Conservation (phyloP, 768 basidiomycete species). For the Tephrocybe sp. region DNA sequence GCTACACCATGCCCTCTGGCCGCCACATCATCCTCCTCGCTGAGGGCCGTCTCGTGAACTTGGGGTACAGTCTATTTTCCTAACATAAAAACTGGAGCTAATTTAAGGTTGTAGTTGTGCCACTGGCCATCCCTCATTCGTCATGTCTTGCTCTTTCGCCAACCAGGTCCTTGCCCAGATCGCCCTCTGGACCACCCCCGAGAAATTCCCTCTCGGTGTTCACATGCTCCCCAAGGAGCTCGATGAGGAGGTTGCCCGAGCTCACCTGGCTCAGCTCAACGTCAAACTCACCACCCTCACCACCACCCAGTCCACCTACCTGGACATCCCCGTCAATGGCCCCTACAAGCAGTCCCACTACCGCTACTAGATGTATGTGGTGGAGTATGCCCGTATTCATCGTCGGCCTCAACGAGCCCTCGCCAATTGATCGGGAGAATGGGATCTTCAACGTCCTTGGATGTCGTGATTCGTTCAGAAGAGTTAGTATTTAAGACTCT, state of each 20-base stretch:
- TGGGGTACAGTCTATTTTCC: conserved; percentile 59
- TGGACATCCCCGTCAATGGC: conserved; percentile 84
- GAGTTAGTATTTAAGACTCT: conserved; percentile 45
- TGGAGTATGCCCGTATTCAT: conserved; percentile 28
- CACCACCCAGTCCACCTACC: conserved; percentile 78
- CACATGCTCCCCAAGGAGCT: conserved; percentile 99
- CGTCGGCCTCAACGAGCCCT: conserved; percentile 82
- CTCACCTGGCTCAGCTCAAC: conserved; percentile 87
- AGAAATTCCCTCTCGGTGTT: conserved; percentile 93
- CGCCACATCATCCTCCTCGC: conserved; percentile 97
- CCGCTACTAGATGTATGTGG: conserved; percentile 41
- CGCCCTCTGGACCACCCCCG: conserved; percentile 91
- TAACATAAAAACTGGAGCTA: conserved; percentile 4
- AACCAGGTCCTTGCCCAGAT: conserved; percentile 99
- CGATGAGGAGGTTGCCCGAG: conserved; percentile 98
- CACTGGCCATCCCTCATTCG: conserved; percentile 98
- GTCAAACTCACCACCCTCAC: conserved; percentile 87
- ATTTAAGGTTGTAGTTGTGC: conserved; percentile 59
- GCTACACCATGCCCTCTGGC: conserved; percentile 88
- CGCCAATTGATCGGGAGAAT: conserved; percentile 52
- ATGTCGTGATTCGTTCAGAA: conserved; percentile 51
- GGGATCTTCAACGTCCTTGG: conserved; percentile 71
- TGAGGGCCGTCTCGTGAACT: conserved; percentile 98
- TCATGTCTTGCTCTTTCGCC: conserved; percentile 99
- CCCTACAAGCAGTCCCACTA: conserved; percentile 54